Evolutionary conservation across 2,329 filamentous ascomycete species (phyloP), one percentile per base, ranked within the genome.

Genomic region (Arthrocladium fulminans): DNA sequence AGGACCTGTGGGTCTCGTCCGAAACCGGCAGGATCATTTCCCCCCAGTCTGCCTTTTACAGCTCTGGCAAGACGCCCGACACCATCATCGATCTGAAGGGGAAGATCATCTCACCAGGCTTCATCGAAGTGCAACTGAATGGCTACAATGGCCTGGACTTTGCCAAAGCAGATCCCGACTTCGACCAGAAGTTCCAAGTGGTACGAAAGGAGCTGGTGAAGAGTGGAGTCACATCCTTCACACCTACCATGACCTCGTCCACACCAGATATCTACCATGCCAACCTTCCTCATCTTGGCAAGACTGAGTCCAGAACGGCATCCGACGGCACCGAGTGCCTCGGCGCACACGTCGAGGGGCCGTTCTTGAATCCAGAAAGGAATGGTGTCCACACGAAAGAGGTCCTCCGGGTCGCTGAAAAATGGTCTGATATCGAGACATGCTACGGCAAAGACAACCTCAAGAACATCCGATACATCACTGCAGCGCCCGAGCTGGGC

Each of bases 131-230:
- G 45, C 89, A 96, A 66, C 80, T 96, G 57, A 96, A 96, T 61
- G 89, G 89, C 41, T 88, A 86, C 8, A 90, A 88, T 60, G 88
- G 88, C 49, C 94, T 95, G 72, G 90, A 95, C 70, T 95, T 94
- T 65, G 92, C 87, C 1, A 65, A 81, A 13, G 79, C 84, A 59
- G 79, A 77, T 66, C 68, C 73, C 24, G 73, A 76, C 45, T 95
- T 94, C 60, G 77, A 78, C 50, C 83, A 86, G 64, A 81, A 79
- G n/a, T 70, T 95, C 43, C 73, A 73, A 54, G 73, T 80, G 49
- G 74, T 90, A 52, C 92, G 92, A 66, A 78, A 73, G 55, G 74
- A 77, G 24, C 73, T 96, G 45, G 75, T 88, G 24, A 70, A 78
- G 57, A 94, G 85, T 1, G 88, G 89, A 41, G 87, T 96, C 35